Evolutionary conservation across 805 yeast genomes (phyloP), one percentile per base, ranked within the genome.

Genomic region (Pichia ethanolica): DNA sequence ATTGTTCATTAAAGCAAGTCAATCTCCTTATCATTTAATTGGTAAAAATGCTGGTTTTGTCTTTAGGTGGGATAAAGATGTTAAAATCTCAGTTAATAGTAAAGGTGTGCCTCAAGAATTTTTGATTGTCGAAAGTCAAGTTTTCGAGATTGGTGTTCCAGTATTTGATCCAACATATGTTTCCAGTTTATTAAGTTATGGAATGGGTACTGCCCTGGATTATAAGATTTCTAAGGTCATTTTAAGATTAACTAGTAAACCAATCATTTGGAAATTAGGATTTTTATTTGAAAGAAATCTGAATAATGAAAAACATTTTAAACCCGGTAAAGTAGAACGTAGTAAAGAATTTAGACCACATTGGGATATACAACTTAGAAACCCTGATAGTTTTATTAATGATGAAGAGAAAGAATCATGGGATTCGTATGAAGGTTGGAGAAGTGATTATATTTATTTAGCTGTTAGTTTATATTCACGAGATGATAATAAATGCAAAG

Each of bases 361-460:
- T 63, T 81, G 78, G 59, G 75, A 80, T 4, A 70, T 84, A 10
- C 61, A 74, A 7, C 59, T 84, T 39, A 72, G 68, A 51, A 81
- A 86, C 56, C 90, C 90, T 1, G 63, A 67, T 14, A 71, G 66
- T 41, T 70, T 81, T 28, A 36, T 26, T 0, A 46, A 32, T 44
- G 53, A 51, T 4, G 62, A 70, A 4, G 79, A 80, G 33, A 57
- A 63, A 14, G 67, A 63, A 0, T 59, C 60, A 3, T 89, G 89
- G 68, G 98, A 91, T 66, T 87, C 97, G 0, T 91, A 83, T 62
- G 67, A 65, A 11, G 89, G 84, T 0, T 93, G 82, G 70, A 70
- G 98, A 61, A 85, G 95, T 54, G 83, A 89, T 48, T 90, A 79
- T 61, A 72, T 91, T 10, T 96, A 89, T 61, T 62, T 86, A 72